Evolutionary conservation across 225 moss, liverwort and hornwort genomes (phyloP).

Genomic region (Climacium dendroides): DNA sequence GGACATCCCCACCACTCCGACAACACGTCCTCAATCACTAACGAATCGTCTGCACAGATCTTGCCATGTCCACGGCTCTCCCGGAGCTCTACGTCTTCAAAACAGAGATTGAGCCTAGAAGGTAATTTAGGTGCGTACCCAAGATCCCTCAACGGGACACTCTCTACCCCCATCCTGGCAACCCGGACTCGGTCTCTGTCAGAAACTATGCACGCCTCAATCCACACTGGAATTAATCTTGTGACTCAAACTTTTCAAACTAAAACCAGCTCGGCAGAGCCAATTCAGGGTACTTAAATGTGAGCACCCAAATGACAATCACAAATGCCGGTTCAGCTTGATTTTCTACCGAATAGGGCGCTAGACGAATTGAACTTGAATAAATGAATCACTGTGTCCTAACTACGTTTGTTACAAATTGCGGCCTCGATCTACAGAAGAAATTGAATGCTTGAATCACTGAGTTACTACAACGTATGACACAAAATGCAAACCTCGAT

Average conservation of each 20-base stretch:
- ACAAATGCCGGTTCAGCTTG: neutral
- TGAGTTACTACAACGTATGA: neutral
- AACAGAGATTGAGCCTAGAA: neutral
- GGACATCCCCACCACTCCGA: constrained; percentile 22
- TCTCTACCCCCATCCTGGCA: constrained; percentile 3
- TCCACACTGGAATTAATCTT: neutral
- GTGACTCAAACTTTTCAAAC: neutral
- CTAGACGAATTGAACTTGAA: neutral
- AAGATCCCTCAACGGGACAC: neutral
- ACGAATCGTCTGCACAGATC: neutral
- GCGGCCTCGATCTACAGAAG: neutral
- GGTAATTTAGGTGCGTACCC: neutral
- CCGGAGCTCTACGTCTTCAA: neutral
- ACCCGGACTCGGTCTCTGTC: neutral
- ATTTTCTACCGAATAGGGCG: no score
- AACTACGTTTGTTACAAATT: no score
- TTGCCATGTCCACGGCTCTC: neutral
- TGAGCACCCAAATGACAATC: neutral
- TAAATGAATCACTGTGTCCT: neutral
- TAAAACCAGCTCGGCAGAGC: neutral
- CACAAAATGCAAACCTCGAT: neutral
- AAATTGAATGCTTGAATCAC: neutral
- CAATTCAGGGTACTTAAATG: neutral
- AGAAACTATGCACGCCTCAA: neutral
- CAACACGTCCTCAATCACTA: neutral